Evolutionary conservation across 1,139 yeast genomes (phyloP), one percentile per base, ranked within the genome.

Genomic region (Pneumocystis sp.): DNA sequence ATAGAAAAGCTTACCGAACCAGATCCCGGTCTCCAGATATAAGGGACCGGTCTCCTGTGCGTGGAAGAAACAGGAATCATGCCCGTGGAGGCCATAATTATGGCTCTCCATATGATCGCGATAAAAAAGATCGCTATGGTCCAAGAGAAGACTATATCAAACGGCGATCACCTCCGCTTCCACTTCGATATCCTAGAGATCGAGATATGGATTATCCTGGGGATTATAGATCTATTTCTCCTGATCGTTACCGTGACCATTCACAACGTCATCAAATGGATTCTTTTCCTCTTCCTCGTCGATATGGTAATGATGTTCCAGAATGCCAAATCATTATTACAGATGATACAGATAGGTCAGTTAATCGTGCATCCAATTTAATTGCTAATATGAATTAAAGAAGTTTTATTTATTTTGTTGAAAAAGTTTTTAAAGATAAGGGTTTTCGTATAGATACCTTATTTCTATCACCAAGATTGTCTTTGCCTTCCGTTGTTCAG

Each of bases 251-350:
- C 21, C 31, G 34, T 25, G 34, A 50, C 25, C 12, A 50, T 50
- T 25, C 34, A 3, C 34, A 7, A 37, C 65, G 40, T 63, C 71
- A 40, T 72, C 73, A 69, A 72, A 74, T 67, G 72, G 74, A 65
- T 40, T 66, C 64, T 39, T 37, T 65, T 61, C 65, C 65, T 7
- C 63, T 65, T 25, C 69, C 73, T 1, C 65, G 65, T 10, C 69
- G 72, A 12, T 66, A 68, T 12, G 66, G 70, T 7, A 66, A 69
- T 29, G 70, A 65, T 1, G 72, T 75, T 2, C 82, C 83, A 0
- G 89, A 87, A 64, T 85, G 90, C 70, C 83, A 83, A 68, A 80
- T 89, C 12, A 83, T 85, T 68, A 82, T 84, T 6, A 82, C 86
- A n/a, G 83, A 82, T n/a, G 81, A 83, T 34, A 83, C 91, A 0